A percentile compares a stretch with the other conserved stretches of the same genome.
phyloP scores from a whole-genome alignment of 495 filamentous ascomycete genomes.

The Aspergillus baeticus region DNA sequence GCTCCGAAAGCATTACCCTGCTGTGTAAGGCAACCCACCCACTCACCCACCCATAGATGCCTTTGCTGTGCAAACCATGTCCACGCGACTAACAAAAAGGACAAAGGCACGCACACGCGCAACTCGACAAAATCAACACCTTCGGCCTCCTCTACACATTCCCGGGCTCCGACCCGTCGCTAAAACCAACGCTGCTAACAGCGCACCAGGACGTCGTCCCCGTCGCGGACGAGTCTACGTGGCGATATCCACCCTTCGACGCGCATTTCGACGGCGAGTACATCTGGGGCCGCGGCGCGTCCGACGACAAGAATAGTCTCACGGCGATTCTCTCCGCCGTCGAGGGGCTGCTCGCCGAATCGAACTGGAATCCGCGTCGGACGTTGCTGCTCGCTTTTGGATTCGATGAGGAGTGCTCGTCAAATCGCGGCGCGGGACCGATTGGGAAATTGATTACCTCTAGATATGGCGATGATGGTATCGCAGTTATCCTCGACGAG shows the following conservation, averaged over 20 bases:
- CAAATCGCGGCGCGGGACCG: not conserved
- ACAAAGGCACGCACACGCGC: not conserved
- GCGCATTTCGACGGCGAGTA: not conserved
- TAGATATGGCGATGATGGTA: not conserved
- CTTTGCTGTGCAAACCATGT: no score
- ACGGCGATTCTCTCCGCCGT: not conserved
- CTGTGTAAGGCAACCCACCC: not conserved
- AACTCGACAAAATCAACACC: not conserved
- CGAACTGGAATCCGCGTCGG: not conserved
- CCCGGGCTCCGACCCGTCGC: not conserved
- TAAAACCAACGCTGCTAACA: not conserved
- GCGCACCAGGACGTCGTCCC: conserved; percentile 4
- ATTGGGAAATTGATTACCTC: not conserved
- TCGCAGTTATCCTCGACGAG: not conserved
- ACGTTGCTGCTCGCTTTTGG: not conserved
- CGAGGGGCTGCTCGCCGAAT: not conserved
- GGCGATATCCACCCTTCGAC: not conserved
- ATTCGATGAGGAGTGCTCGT: not conserved
- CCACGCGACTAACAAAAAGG: not conserved
- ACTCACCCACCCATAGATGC: no score
- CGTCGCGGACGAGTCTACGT: not conserved
- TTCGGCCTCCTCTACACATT: not conserved
- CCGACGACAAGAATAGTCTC: not conserved
- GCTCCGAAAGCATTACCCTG: not conserved
- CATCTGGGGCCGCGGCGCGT: conserved; percentile 1